Base-by-base conservation (phyloP, 2,329 filamentous ascomycete genomes). In the Xylaria sp. region DNA sequence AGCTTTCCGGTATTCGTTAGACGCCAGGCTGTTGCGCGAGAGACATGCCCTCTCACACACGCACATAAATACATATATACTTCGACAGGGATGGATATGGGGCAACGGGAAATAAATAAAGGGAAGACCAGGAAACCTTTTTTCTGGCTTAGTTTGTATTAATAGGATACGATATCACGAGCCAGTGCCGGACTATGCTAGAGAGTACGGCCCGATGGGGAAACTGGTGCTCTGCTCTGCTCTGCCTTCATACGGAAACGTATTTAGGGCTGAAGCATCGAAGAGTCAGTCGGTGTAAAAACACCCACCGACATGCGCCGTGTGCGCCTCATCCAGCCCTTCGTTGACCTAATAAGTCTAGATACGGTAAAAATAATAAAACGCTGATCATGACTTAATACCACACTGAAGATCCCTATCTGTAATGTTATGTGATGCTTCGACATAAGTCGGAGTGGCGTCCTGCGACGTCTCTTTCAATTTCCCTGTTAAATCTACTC, bases 1-100 rank as follows among this genome's bases (percentile, higher is more conserved):
- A 34, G 57, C n/a, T 19, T 54, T 39, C 39, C 34, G 30, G 50
- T 47, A 56, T 64, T 67, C 62, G 54, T 63, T 68, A 68, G 58
- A 68, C 57, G 21, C 42, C 47, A 50, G 17, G 19, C 6, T 24
- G 14, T n/a, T 19, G 14, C n/a, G 42, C 42, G 42, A 17, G 42
- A n/a, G 42, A 47, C 12, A 12, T 12, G 11, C n/a, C 8, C 8
- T 5, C 21, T 21, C n/a, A 50, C 47, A 9, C 47, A 17, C 21
- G 21, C 47, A 50, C 17, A 48, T 17, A 62, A 19, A 34, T 17
- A 62, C 47, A 55, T 47, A 48, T 32, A 50, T 50, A 60, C 21
- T 45, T 30, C 50, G 32, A 24, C 50, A 19, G 36, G 42, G 30
- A 61, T 48, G 42, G 27, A n/a, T 24, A 19, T 30, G n/a, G 54